phyloP scores from a whole-genome alignment of 768 basidiomycete genomes.

The Clitopilus passeckerianus region DNA sequence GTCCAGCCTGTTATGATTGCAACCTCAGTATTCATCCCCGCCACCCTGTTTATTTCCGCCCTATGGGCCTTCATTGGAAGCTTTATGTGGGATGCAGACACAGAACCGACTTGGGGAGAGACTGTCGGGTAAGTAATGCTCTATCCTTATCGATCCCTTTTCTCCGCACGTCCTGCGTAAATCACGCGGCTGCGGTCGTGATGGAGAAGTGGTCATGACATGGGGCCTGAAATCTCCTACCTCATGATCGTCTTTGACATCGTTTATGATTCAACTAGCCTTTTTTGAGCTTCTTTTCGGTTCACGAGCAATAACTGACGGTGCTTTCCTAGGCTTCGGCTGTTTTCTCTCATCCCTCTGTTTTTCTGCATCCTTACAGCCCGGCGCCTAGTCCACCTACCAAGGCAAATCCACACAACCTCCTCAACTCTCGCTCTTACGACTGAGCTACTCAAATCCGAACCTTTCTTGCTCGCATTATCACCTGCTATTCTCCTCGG shows the following conservation, averaged over 20 bases:
- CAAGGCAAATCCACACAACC: constrained; percentile 62
- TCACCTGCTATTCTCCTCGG: constrained; percentile 69
- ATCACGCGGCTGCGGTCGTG: constrained; percentile 1
- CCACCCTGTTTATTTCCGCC: constrained; percentile 67
- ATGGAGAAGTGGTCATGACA: neutral
- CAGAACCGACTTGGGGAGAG: constrained; percentile 75
- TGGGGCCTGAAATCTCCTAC: neutral
- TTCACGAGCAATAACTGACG: constrained; percentile 8
- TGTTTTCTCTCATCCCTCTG: constrained; percentile 76
- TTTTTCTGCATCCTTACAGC: constrained; percentile 65
- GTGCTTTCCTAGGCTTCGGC: constrained; percentile 45
- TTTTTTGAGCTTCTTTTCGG: neutral
- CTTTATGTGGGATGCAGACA: constrained; percentile 52
- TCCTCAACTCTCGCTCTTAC: constrained; percentile 56
- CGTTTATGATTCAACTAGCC: neutral
- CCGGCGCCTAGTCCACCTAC: constrained; percentile 67
- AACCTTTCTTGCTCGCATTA: constrained; percentile 72
- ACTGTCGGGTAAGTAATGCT: constrained; percentile 59
- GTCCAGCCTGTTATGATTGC: constrained; percentile 79
- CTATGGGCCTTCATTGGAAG: constrained; percentile 81
- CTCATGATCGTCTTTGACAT: neutral
- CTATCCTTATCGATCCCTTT: constrained; percentile 1
- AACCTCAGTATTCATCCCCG: constrained; percentile 73
- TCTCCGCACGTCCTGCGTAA: neutral
- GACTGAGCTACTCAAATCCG: constrained; percentile 61